phyloP scores from a whole-genome alignment of 176 grass and related monocot genomes.

The Saccharum officinarum region DNA sequence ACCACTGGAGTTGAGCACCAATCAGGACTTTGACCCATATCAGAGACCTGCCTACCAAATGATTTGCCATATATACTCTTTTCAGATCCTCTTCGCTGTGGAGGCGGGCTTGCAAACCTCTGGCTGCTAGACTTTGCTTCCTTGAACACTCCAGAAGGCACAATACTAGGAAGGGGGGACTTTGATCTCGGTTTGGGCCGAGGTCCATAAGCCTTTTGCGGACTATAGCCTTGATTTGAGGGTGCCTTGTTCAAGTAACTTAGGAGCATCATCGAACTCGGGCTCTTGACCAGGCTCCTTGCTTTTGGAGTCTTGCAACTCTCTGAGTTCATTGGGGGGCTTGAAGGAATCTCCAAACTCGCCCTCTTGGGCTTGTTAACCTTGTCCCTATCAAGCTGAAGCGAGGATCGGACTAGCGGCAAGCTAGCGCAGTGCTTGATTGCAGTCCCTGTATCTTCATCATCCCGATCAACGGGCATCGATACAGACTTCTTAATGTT shows the following conservation, averaged over 20 bases:
- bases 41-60: constrained; percentile 35
- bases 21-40: constrained; percentile 24
- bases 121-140: constrained; percentile 51
- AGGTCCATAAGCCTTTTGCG: constrained; percentile 6
- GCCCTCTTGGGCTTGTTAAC: constrained; percentile 12
- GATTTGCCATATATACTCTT: constrained; percentile 63
- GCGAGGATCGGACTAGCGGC: not conserved
- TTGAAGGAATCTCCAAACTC: constrained; percentile 23
- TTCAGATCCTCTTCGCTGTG: constrained; percentile 53
- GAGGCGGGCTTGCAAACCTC: constrained; percentile 70
- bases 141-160: constrained; percentile 45
- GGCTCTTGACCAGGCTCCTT: constrained; percentile 48
- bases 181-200: constrained; percentile 42
- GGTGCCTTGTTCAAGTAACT: constrained; percentile 48
- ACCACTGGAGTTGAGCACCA: constrained; percentile 14
- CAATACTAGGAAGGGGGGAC: constrained; percentile 48
- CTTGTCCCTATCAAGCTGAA: constrained; percentile 22
- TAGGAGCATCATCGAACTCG: constrained; percentile 44
- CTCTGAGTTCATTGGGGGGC: constrained; percentile 6
- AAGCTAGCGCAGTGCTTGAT: constrained; percentile 41
- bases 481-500: constrained; percentile 33
- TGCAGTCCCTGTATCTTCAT: constrained; percentile 13
- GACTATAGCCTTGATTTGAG: constrained; percentile 3
- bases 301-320: constrained; percentile 14
- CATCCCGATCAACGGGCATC: constrained; percentile 36